phyloP scores from a whole-genome alignment of 2,329 filamentous ascomycete species.

The Colletotrichum nymphaeae region DNA sequence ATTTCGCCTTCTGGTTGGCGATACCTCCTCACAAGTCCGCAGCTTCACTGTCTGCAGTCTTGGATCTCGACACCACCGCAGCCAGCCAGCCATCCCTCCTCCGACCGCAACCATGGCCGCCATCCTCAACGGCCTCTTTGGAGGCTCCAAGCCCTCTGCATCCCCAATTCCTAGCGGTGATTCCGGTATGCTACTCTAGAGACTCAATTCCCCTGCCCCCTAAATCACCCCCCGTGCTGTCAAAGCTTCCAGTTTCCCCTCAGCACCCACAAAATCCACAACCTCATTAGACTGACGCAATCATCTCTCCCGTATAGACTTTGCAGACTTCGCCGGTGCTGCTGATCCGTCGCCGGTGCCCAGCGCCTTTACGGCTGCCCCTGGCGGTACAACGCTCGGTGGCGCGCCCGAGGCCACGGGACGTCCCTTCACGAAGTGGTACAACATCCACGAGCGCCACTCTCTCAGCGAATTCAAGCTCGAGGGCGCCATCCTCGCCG shows the following conservation, averaged over 20 bases:
- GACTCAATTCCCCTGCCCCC: slow-evolving; percentile 24
- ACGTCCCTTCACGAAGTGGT: slow-evolving; percentile 91
- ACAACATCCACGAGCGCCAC: slow-evolving; percentile 93
- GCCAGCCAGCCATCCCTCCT: slow-evolving; percentile 31
- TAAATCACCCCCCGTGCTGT: neutral
- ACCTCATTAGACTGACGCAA: slow-evolving; percentile 41
- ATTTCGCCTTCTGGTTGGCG: slow-evolving; percentile 30
- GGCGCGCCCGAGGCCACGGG: slow-evolving; percentile 58
- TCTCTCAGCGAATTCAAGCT: slow-evolving; percentile 85
- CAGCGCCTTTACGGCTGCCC: slow-evolving; percentile 49
- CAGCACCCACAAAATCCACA: slow-evolving; percentile 32
- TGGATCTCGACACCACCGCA: slow-evolving; percentile 37
- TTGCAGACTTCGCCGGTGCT: slow-evolving; percentile 90
- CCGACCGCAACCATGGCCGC: slow-evolving; percentile 60
- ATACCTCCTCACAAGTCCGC: slow-evolving; percentile 32
- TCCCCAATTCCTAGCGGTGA: slow-evolving; percentile 65
- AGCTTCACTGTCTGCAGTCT: slow-evolving; percentile 36
- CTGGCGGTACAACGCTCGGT: slow-evolving; percentile 58
- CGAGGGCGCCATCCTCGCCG: slow-evolving; percentile 83
- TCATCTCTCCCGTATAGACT: slow-evolving; percentile 68
- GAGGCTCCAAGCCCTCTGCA: slow-evolving; percentile 71
- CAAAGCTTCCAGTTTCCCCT: slow-evolving; percentile 27
- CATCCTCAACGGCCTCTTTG: slow-evolving; percentile 76
- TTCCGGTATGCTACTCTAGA: slow-evolving; percentile 65
- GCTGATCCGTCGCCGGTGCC: slow-evolving; percentile 72